Percentiles rank a stretch among this genome's conserved stretches.
These are phyloP conservation scores for Penicillium coffeae DNA, from an alignment of 495 filamentous ascomycete species.

Conservation along the genomic window DNA sequence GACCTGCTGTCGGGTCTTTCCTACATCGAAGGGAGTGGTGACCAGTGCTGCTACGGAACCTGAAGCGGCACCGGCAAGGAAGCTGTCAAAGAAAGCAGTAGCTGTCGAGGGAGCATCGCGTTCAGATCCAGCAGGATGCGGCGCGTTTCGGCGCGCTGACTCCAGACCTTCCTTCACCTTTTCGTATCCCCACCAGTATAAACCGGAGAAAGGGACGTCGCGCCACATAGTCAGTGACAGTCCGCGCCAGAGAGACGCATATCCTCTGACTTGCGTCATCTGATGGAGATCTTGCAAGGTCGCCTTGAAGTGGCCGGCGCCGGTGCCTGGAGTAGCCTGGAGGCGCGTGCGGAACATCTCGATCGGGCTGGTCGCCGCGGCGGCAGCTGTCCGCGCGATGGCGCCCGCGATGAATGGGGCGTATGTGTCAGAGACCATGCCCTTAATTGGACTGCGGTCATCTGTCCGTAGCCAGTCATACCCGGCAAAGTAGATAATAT, in stretches of 20 bases:
- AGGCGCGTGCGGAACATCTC: conserved; percentile 94
- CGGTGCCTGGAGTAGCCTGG: conserved; percentile 62
- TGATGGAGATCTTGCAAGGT: conserved; percentile 70
- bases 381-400: conserved; percentile 72
- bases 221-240: conserved; percentile 91
- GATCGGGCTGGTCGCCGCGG: conserved; percentile 79
- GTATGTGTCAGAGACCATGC: conserved; percentile 57
- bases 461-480: conserved; percentile 89
- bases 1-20: conserved; percentile 91
- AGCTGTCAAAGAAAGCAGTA: conserved; percentile 73
- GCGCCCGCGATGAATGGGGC: conserved; percentile 78
- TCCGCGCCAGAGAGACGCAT: conserved; percentile 86
- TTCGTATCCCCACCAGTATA: conserved; percentile 99
- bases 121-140: conserved; percentile 10
- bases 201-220: conserved; percentile 92
- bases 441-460: conserved; percentile 61
- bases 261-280: conserved; percentile 75
- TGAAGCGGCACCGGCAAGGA: conserved; percentile 76
- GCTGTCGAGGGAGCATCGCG: conserved; percentile 10
- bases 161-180: conserved; percentile 62
- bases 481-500: conserved; percentile 98
- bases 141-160: conserved; percentile 53
- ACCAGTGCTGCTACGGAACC: conserved; percentile 83
- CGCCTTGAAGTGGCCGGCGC: conserved; percentile 61
- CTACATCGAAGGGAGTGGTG: conserved; percentile 95